Base-by-base conservation (phyloP, 768 basidiomycete species). In the Cyathus striatus region DNA sequence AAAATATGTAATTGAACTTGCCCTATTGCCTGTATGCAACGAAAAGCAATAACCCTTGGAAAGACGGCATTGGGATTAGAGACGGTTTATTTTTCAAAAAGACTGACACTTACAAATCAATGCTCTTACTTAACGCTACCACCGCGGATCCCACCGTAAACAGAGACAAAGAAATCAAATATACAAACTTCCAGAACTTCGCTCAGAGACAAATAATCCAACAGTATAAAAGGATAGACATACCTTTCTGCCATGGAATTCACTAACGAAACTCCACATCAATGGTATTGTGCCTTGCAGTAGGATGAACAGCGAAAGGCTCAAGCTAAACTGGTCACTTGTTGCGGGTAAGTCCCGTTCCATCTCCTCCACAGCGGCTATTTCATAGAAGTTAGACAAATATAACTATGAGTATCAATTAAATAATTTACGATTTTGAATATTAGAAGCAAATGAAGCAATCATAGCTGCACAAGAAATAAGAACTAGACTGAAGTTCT, bases 231-330 rank as follows among this genome's bases (percentile, higher is more conserved):
- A 13, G 3, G 7, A 27, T n/a, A 16, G 12, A 30, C 70, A 17
- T 49, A 80, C 81, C 69, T 81, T 89, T 41, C 88, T 68, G 6
- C 88, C 89, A 53, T 78, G 81, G 23, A 90, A 75, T 60, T 91
- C 89, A 43, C 81, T 83, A 20, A 83, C 62, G 0, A 78, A 73
- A 42, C 71, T 76, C 87, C 88, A 89, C 3, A 83, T 25, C 9
- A 86, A 52, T 0, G 88, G 89, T 41, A 80, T 60, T 7, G 64
- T 58, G 2, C 89, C 88, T 58, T 90, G 89, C 9, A 86, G 52
- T 2, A 82, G 61, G 44, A 88, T 85, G 58, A 86, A 90, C n/a
- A 83, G 47, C 0, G 86, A 81, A 12, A 90, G 63, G 45, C 76
- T 76, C 59, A 79, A 68, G 47, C 85, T 82, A 44, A 91, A 80